Evolutionary conservation across 176 grass and related monocot genomes (phyloP).

Genomic region (Carex cristatella): DNA sequence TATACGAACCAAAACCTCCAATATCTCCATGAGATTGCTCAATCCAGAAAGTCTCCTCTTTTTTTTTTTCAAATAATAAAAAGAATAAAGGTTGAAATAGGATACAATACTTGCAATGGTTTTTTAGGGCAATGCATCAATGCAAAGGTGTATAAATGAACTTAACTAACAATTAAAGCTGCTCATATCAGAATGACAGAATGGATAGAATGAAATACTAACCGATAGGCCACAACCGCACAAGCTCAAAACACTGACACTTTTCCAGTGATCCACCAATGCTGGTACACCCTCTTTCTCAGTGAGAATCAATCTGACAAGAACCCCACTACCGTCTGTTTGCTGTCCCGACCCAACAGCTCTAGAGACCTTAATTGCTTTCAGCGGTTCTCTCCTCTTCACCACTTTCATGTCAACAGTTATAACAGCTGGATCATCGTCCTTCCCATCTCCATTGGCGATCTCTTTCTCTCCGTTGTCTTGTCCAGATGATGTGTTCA

Average conservation of each 20-base stretch:
- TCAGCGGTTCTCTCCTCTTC: slow-evolving; percentile 65
- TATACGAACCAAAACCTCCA: background rate
- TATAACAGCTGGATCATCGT: slow-evolving; percentile 14
- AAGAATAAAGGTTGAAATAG: too few species aligned
- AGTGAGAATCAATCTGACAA: slow-evolving; percentile 63
- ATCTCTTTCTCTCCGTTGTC: slow-evolving; percentile 2
- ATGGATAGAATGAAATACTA: slow-evolving; percentile 23
- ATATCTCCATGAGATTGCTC: background rate
- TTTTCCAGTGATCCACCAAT: slow-evolving; percentile 83
- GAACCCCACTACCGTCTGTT: slow-evolving; percentile 64
- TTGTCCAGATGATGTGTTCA: slow-evolving; percentile 12
- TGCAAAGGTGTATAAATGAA: background rate
- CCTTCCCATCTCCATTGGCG: slow-evolving; percentile 3
- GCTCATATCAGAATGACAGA: background rate
- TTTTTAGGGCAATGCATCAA: background rate
- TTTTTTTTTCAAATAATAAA: too few species aligned
- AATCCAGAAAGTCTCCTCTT: background rate
- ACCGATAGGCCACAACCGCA: slow-evolving; percentile 83
- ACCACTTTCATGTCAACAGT: slow-evolving; percentile 67
- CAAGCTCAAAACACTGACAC: slow-evolving; percentile 45
- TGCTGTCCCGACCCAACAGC: slow-evolving; percentile 55
- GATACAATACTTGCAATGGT: too few species aligned
- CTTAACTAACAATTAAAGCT: background rate
- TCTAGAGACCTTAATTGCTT: slow-evolving; percentile 53
- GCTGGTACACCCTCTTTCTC: slow-evolving; percentile 46